Percentiles rank a stretch among this genome's conserved stretches.
These are phyloP conservation scores for Fusarium metavorans DNA, from an alignment of 2,329 filamentous ascomycete genomes.

Conservation along the genomic window DNA sequence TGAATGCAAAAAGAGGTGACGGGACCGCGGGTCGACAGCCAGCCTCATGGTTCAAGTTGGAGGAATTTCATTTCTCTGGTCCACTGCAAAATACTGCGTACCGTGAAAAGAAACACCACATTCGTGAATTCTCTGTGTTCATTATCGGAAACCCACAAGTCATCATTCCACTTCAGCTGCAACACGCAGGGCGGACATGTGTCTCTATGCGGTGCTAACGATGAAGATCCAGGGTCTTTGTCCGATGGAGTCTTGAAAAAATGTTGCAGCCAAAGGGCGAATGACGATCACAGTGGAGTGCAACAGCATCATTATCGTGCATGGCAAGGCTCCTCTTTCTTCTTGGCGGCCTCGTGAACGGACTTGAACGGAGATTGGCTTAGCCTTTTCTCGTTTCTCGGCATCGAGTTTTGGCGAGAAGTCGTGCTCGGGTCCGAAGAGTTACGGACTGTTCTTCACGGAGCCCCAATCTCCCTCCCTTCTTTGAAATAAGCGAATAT, in stretches of 20 bases:
- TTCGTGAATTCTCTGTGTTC: slow-evolving; percentile 19
- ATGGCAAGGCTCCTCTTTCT: neutral
- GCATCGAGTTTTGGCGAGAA: neutral
- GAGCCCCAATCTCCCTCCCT: slow-evolving; percentile 28
- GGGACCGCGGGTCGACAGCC: neutral
- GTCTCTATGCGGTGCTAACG: neutral
- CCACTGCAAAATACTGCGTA: neutral
- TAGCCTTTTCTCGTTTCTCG: neutral
- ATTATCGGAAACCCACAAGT: slow-evolving; percentile 7
- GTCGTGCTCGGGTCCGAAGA: slow-evolving; percentile 25
- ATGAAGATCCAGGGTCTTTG: slow-evolving; percentile 35
- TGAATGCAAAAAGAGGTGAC: neutral
- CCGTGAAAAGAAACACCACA: neutral
- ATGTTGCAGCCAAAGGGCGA: neutral
- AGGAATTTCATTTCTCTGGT: slow-evolving; percentile 13
- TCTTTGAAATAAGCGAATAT: neutral
- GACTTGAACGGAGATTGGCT: neutral
- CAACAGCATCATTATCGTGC: slow-evolving; percentile 5
- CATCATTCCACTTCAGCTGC: slow-evolving; percentile 23
- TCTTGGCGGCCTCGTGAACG: neutral
- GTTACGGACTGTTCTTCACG: slow-evolving; percentile 15
- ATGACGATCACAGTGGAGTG: slow-evolving; percentile 29
- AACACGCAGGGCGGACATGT: slow-evolving; percentile 10
- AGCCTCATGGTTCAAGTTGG: slow-evolving; percentile 11
- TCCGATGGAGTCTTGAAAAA: slow-evolving; percentile 9